Evolutionary conservation across 2,329 filamentous ascomycete genomes (phyloP), one percentile per base, ranked within the genome.

Genomic region (Fusarium veterinarium): DNA sequence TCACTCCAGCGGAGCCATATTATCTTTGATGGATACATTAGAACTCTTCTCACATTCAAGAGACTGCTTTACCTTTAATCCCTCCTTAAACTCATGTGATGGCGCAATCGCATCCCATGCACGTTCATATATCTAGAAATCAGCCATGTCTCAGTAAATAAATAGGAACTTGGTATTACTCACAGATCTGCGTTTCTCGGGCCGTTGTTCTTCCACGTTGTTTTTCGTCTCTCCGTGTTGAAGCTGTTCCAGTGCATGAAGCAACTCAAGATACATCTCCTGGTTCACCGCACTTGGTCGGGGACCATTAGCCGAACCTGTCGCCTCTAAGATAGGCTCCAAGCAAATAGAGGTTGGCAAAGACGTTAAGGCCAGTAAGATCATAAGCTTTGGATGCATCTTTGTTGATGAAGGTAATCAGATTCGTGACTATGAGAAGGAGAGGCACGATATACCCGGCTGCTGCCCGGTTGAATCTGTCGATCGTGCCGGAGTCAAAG

Each of bases 91-190:
- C 11, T 53, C 56, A 20, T 30, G 25, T 4, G 28, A 60, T 8
- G 46, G 46, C 3, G 16, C 25, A 19, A 53, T 19, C 3, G 35
- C 10, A 8, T 30, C 25, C 56, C 48, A 19, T n/a, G 14, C n/a
- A 16, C 28, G 48, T 7, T 53, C 28, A 40, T 25, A 40, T 19
- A 53, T 31, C 56, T 59, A 8, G 0, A 13, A 8, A 8, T 3
- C 4, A 28, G 56, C 13, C 3, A 53, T 1, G 1, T 1, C 0
- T 7, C 4, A 8, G 7, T 20, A 1, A 2, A 1, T 11, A 1
- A 1, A 33, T n/a, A 13, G 14, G 5, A 11, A 8, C 6, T 3
- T 5, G 5, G 6, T 13, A 12, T 17, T 10, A 25, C 45, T n/a
- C 7, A 52, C 35, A n/a, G 33, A 8, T n/a, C 4, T 45, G 1